A percentile compares a stretch with the other conserved stretches of the same genome.
phyloP scores from a whole-genome alignment of 78 protist genomes.

The Speleostelium caveatum region DNA sequence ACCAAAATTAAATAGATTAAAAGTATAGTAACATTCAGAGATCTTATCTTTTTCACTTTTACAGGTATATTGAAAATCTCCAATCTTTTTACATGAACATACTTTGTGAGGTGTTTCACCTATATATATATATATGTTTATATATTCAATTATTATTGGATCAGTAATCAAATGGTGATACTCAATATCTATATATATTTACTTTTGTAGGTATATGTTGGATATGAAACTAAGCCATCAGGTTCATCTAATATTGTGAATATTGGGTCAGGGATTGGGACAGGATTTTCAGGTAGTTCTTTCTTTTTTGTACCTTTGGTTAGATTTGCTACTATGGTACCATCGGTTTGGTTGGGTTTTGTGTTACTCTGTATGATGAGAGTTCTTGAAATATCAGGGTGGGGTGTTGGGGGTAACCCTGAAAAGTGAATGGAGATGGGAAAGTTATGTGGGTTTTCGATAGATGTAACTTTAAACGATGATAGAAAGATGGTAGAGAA shows the following conservation, averaged over 20 bases:
- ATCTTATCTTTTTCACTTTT: neutral
- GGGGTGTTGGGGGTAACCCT: neutral
- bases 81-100: slow-evolving; percentile 9
- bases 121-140: neutral
- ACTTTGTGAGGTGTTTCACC: slow-evolving; percentile 3
- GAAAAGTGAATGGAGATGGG: neutral
- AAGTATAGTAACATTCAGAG: neutral
- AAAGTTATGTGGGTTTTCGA: neutral
- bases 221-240: neutral
- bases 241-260: neutral
- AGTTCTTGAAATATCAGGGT: neutral
- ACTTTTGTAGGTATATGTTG: neutral
- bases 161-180: neutral
- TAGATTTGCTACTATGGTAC: neutral
- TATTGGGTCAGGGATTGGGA: slow-evolving; percentile 25
- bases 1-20: slow-evolving; percentile 13
- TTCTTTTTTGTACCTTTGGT: slow-evolving; percentile 12
- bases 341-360: neutral
- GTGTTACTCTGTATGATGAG: neutral
- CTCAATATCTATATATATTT: neutral
- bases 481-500: neutral
- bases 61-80: slow-evolving; percentile 2
- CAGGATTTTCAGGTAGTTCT: neutral
- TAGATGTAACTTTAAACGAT: neutral
- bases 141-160: neutral